Base-by-base conservation (phyloP, 176 grass and related monocot genomes). In the Juncus effusus region DNA sequence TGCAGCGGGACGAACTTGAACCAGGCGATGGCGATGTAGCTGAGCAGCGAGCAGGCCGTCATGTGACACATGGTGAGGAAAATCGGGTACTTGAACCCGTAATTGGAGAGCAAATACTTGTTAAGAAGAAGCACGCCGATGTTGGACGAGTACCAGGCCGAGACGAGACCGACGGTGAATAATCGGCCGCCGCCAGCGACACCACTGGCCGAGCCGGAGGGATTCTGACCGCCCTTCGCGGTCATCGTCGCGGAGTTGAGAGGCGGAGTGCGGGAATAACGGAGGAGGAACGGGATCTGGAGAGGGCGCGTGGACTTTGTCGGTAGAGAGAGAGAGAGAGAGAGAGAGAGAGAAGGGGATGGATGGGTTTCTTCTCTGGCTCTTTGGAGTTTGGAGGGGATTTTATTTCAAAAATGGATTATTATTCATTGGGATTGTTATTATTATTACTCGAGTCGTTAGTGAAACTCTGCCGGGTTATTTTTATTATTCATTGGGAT, bases 41-140 rank as follows among this genome's bases (percentile, higher is more conserved):
- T 77, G 83, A 86, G 69, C n/a, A 86, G 78, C 3, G 83, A 81
- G 78, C 83, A 86, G 11, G 83, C 78, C 19, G 74, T 61, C 83
- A 86, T 86, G 83, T 86, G 83, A 68, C 83, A 86, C 83, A 86
- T 86, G 83, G 83, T 86, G 62, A 86, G 83, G 69, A 86, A 86
- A 74, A 86, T 86, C 13, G 83, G 83, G 50, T 81, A 86, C 78
- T 81, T 81, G 65, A 85, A 85, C n/a, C 82, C 82, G 6, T 85
- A 85, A 60, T 86, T 82, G 63, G 56, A 67, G 11, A 86, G 67
- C 4, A 81, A 69, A 65, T 65, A 86, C 79, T 86, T 86, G 84
- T 86, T 86, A 10, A 86, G 84, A 28, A 86, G 70, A 10, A 86
- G 84, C 10, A 86, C 84, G 7, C 84, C 84, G 70, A 83, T 83